Evolutionary conservation across 1,284 basidiomycete species (phyloP).

Genomic region (Sporisorium reilianum): DNA sequence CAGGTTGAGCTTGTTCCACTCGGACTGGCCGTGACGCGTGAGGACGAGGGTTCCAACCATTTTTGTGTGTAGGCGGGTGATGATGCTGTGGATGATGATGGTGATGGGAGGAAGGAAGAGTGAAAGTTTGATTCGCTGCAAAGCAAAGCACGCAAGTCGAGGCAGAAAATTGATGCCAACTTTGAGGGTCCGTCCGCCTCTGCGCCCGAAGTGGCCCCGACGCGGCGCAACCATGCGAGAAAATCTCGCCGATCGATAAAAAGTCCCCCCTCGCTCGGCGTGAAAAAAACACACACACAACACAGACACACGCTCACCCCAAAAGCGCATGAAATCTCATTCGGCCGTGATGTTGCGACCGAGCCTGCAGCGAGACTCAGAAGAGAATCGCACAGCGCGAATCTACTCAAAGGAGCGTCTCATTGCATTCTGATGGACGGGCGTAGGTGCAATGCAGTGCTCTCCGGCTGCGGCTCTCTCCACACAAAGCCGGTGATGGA

Average conservation of each 20-base stretch:
- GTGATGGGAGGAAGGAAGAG: neutral
- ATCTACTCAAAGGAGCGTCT: no score
- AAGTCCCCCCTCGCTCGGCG: neutral
- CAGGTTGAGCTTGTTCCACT: conserved; percentile 70
- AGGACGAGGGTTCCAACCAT: conserved; percentile 67
- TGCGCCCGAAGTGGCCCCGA: conserved; percentile 13
- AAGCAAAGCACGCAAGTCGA: neutral
- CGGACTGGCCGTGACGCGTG: conserved; percentile 69
- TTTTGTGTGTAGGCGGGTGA: neutral
- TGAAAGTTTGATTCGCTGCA: neutral
- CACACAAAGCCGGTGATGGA: neutral
- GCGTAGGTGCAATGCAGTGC: no score
- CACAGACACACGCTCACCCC: neutral
- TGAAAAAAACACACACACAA: neutral
- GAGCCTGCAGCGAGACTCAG: neutral
- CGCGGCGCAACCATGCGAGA: neutral
- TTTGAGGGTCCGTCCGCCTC: neutral
- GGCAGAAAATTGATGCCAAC: neutral
- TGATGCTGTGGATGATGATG: neutral
- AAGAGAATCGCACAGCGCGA: no score
- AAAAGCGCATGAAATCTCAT: neutral
- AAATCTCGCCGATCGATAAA: conserved; percentile 3
- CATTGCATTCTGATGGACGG: no score
- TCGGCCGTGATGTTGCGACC: neutral
- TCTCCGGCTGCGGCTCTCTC: neutral